These are phyloP conservation scores for Dactylorhiza incarnata DNA, from an alignment of 106 monocot genomes.

Conservation along the genomic window DNA sequence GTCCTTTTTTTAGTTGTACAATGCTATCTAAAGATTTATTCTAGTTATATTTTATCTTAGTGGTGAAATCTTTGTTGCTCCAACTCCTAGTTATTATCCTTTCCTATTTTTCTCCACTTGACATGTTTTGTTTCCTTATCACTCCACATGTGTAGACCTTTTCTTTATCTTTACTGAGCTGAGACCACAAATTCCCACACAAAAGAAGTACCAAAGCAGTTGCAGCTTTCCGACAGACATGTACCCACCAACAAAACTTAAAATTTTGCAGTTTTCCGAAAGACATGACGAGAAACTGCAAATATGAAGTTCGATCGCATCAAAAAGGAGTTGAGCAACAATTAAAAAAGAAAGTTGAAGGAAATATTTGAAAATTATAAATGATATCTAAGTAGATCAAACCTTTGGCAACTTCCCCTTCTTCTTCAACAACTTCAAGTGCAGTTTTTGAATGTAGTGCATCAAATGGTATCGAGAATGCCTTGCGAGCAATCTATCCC, in stretches of 20 bases:
- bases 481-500: constrained; percentile 37
- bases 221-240: too few species aligned
- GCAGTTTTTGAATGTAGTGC: constrained; percentile 71
- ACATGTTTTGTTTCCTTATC: too few species aligned
- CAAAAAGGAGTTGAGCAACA: neutral
- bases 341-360: neutral
- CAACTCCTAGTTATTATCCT: too few species aligned
- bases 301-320: neutral
- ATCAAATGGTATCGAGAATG: constrained; percentile 69
- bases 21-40: too few species aligned
- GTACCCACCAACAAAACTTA: neutral
- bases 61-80: too few species aligned
- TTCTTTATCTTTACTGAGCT: too few species aligned
- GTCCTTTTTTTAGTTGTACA: too few species aligned
- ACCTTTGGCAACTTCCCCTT: constrained; percentile 69
- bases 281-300: neutral
- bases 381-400: neutral
- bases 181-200: too few species aligned
- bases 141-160: too few species aligned
- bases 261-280: neutral
- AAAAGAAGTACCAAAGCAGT: too few species aligned
- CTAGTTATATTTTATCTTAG: too few species aligned
- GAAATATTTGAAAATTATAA: neutral
- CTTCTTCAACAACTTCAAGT: constrained; percentile 65
- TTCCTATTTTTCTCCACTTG: too few species aligned